These are phyloP conservation scores for Apiospora saccharicola DNA, from an alignment of 2,329 filamentous ascomycete species.

Conservation along the genomic window DNA sequence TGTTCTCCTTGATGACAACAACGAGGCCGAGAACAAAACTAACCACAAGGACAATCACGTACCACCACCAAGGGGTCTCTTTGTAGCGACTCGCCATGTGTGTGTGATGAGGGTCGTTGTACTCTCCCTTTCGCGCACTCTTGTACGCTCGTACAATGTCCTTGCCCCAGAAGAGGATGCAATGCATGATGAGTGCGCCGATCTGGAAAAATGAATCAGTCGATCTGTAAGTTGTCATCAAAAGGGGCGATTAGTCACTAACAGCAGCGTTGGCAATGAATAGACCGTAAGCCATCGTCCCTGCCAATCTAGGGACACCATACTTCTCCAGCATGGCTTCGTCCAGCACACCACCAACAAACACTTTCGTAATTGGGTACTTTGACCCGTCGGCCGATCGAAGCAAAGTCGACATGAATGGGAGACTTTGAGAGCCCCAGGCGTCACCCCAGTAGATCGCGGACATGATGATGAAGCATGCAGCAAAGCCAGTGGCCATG, in stretches of 20 bases:
- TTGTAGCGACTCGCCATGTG: slow-evolving; percentile 62
- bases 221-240: slow-evolving; percentile 23
- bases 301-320: slow-evolving; percentile 56
- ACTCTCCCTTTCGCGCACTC: slow-evolving; percentile 50
- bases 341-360: slow-evolving; percentile 51
- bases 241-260: slow-evolving; percentile 36
- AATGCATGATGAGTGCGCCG: slow-evolving; percentile 61
- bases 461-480: slow-evolving; percentile 59
- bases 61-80: slow-evolving; percentile 59
- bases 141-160: slow-evolving; percentile 58
- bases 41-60: slow-evolving; percentile 47
- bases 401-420: slow-evolving; percentile 63
- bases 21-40: slow-evolving; percentile 56
- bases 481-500: slow-evolving; percentile 51
- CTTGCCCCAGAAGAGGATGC: slow-evolving; percentile 61
- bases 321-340: slow-evolving; percentile 48
- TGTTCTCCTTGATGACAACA: slow-evolving; percentile 54
- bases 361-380: slow-evolving; percentile 51
- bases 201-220: slow-evolving; percentile 47
- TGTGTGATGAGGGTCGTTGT: slow-evolving; percentile 58
- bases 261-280: slow-evolving; percentile 65
- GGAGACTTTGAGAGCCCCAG: slow-evolving; percentile 54
- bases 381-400: slow-evolving; percentile 47
- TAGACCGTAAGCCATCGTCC: slow-evolving; percentile 59
- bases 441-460: slow-evolving; percentile 59